These are phyloP conservation scores for Madurella fahalii DNA, from an alignment of 2,329 filamentous ascomycete genomes.

Conservation along the genomic window DNA sequence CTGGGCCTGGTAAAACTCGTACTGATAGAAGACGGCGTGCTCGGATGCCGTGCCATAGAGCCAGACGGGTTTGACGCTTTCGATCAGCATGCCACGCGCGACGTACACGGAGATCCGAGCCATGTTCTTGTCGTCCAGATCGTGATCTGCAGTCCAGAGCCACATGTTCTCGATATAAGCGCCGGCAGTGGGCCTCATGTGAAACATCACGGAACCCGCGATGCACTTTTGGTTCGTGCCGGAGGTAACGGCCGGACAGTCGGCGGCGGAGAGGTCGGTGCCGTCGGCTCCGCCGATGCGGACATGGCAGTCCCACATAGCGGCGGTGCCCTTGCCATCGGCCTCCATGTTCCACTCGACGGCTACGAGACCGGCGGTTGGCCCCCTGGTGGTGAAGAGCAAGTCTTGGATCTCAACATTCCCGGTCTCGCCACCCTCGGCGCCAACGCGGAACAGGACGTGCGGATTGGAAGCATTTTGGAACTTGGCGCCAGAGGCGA, in stretches of 20 bases:
- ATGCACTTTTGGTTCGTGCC: slow-evolving; percentile 40
- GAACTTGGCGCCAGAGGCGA: slow-evolving; percentile 55
- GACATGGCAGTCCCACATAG: slow-evolving; percentile 66
- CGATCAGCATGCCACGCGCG: slow-evolving; percentile 29
- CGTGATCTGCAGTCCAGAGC: slow-evolving; percentile 65
- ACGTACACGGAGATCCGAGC: slow-evolving; percentile 32
- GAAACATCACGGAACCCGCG: slow-evolving; percentile 35
- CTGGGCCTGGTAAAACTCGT: slow-evolving; percentile 42
- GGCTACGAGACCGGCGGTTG: slow-evolving; percentile 63
- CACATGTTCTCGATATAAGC: slow-evolving; percentile 51
- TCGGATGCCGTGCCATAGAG: slow-evolving; percentile 42
- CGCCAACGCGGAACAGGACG: slow-evolving; percentile 61
- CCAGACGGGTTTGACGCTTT: slow-evolving; percentile 29
- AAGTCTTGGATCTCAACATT: slow-evolving; percentile 65
- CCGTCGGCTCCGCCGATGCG: slow-evolving; percentile 68
- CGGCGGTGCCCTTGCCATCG: slow-evolving; percentile 36
- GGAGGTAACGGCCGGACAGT: slow-evolving; percentile 49
- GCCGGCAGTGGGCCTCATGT: slow-evolving; percentile 43
- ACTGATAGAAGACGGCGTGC: slow-evolving; percentile 46
- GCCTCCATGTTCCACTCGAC: slow-evolving; percentile 65
- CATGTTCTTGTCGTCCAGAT: slow-evolving; percentile 5
- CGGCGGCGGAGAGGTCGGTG: slow-evolving; percentile 59
- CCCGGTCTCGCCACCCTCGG: slow-evolving; percentile 54
- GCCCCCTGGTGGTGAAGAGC: slow-evolving; percentile 46
- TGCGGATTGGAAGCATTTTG: slow-evolving; percentile 53